Evolutionary conservation across 345 rosid species (phyloP).

Genomic region (Psidium guajava): DNA sequence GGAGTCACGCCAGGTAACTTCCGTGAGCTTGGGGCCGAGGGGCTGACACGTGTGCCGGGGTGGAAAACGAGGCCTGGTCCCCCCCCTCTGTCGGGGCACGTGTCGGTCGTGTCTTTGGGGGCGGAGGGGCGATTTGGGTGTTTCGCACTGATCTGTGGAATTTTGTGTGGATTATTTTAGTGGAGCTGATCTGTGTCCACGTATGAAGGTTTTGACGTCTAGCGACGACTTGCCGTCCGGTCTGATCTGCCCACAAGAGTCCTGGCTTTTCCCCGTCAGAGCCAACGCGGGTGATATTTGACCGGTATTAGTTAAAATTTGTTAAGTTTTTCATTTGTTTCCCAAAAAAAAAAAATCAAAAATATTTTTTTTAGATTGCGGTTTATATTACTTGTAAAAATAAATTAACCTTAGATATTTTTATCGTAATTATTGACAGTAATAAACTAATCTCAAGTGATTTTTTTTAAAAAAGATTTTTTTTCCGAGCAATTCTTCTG

Average conservation of each 20-base stretch:
- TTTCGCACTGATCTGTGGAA: background rate
- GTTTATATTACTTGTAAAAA: too few relatives aligned
- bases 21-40: background rate
- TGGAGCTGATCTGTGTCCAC: conserved; percentile 21
- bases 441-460: too few relatives aligned
- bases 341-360: too few relatives aligned
- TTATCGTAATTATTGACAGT: too few relatives aligned
- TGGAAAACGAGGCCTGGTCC: background rate
- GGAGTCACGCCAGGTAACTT: background rate
- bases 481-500: too few relatives aligned
- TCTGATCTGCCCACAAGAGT: background rate
- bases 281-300: background rate
- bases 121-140: background rate
- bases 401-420: too few relatives aligned
- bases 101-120: background rate
- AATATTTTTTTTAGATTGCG: too few relatives aligned
- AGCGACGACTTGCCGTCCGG: background rate
- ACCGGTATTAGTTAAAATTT: background rate
- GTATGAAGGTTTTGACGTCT: conserved; percentile 5
- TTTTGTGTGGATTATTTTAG: too few relatives aligned
- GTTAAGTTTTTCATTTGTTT: too few relatives aligned
- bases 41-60: background rate
- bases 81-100: background rate
- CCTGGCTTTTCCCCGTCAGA: background rate
- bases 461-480: too few relatives aligned